Percentiles rank a stretch among this genome's conserved stretches.
phyloP scores from a whole-genome alignment of 2,329 filamentous ascomycete species.

The Alternaria sp. region DNA sequence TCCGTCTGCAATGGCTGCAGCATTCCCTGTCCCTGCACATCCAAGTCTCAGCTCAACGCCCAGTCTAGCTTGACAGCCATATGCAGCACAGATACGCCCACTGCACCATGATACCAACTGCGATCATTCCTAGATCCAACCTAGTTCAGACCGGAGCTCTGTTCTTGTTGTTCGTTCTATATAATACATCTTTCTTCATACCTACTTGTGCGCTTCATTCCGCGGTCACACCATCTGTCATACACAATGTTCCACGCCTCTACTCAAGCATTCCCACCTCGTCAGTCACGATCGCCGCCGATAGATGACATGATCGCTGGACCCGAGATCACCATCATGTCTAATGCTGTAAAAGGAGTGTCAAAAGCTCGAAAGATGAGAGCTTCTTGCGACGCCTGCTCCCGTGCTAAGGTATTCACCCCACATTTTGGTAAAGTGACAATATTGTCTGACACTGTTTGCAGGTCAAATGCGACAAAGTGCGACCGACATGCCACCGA shows the following conservation, averaged over 20 bases:
- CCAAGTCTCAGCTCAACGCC: slow-evolving; percentile 45
- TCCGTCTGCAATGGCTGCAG: slow-evolving; percentile 41
- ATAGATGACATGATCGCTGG: slow-evolving; percentile 35
- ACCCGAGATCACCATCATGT: slow-evolving; percentile 29
- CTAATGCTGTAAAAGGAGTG: slow-evolving; percentile 32
- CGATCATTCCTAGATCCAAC: slow-evolving; percentile 30
- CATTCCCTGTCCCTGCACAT: slow-evolving; percentile 36
- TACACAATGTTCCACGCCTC: slow-evolving; percentile 43
- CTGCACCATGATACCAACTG: slow-evolving; percentile 29
- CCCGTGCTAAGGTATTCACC: slow-evolving; percentile 42
- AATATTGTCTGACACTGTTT: slow-evolving; percentile 10
- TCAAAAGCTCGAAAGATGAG: slow-evolving; percentile 49
- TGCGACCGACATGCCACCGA: slow-evolving; percentile 47
- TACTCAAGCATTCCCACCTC: slow-evolving; percentile 34
- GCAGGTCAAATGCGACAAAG: slow-evolving; percentile 50
- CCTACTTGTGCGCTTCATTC: slow-evolving; percentile 21
- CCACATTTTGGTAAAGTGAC: background rate
- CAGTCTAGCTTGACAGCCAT: slow-evolving; percentile 27
- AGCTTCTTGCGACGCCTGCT: slow-evolving; percentile 51
- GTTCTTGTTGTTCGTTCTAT: slow-evolving; percentile 35
- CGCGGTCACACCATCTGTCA: slow-evolving; percentile 19
- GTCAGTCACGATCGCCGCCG: slow-evolving; percentile 34
- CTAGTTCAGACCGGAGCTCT: slow-evolving; percentile 27
- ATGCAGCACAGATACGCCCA: slow-evolving; percentile 35
- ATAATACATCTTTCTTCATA: slow-evolving; percentile 38